Base-by-base conservation (phyloP, 1,284 basidiomycete species). In the Golubevia sp. region DNA sequence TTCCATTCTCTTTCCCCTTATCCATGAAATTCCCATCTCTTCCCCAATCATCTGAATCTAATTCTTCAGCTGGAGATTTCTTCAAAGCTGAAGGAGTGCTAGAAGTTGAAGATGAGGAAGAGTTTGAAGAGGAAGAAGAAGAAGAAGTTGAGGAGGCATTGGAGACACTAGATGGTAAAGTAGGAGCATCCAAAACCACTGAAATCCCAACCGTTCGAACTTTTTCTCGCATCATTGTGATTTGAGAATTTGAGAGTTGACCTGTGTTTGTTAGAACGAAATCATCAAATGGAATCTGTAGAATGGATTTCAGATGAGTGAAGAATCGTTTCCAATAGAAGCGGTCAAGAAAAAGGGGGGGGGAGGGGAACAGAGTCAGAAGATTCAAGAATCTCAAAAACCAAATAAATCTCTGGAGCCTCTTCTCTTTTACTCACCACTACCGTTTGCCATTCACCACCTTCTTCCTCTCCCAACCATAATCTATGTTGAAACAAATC, bases 401-500 rank as follows among this genome's bases (percentile, higher is more conserved):
- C 34, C 25, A 57, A 25, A 8, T 7, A 34, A 21, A n/a, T 6
- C 11, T 11, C 34, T 25, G 44, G 8, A 27, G 56, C 50, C 15
- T 24, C 21, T 23, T 23, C n/a, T 20, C 56, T 20, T 34, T 49
- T 8, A 87, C 90, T 77, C 70, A 92, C 92, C 71, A 91, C 89
- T 8, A 95, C 84, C 74, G 93, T 91, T 82, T 94, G 91, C 93
- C 94, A 96, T 8, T 86, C 86, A 44, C 70, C 68, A 18, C 90
- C 90, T 59, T 91, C 89, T 23, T 86, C 85, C 57, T 88, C 87
- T 61, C 88, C 86, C 81, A 94, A 91, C 84, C 89, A 92, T 44
- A 96, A 85, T 44, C 92, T 87, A 76, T 96, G 93, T 77, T 95
- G 94, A 90, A 93, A 96, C 21, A 96, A 85, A 83, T 94, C 93